These are phyloP conservation scores for Isoetes engelmannii DNA, from an alignment of 83 land plant genomes.

Conservation along the genomic window DNA sequence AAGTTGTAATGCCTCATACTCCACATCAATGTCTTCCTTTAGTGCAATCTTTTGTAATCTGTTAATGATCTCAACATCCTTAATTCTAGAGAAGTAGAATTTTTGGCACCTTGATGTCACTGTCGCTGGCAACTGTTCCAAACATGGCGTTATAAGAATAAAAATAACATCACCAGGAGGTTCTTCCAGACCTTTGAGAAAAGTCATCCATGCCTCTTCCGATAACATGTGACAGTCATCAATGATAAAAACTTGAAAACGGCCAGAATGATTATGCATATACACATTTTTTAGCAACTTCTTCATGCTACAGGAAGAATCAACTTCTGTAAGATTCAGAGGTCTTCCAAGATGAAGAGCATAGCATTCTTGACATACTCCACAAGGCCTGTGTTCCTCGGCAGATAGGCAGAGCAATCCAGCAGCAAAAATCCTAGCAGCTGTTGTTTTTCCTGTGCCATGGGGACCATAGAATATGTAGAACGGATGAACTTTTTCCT, in stretches of 20 bases:
- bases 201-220: slow-evolving; percentile 54
- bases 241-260: slow-evolving; percentile 42
- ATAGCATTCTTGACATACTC: slow-evolving; percentile 31
- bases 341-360: background rate
- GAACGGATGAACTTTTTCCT: slow-evolving; percentile 48
- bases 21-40: slow-evolving; percentile 61
- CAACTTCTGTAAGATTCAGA: background rate
- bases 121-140: slow-evolving; percentile 63
- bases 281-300: background rate
- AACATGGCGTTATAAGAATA: slow-evolving; percentile 47
- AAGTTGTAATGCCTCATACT: slow-evolving; percentile 66
- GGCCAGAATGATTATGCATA: background rate
- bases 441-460: slow-evolving; percentile 76
- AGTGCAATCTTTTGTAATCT: slow-evolving; percentile 57
- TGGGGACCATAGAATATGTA: slow-evolving; percentile 85
- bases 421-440: slow-evolving; percentile 71
- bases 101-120: slow-evolving; percentile 71
- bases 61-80: slow-evolving; percentile 60
- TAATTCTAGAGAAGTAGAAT: slow-evolving; percentile 66
- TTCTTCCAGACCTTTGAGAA: slow-evolving; percentile 59
- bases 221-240: slow-evolving; percentile 65
- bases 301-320: slow-evolving; percentile 1
- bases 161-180: slow-evolving; percentile 65
- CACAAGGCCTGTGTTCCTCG: slow-evolving; percentile 67
- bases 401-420: slow-evolving; percentile 58